Conservation (phyloP, 2,329 filamentous ascomycete genomes). For the Neocucurbitaria cava region DNA sequence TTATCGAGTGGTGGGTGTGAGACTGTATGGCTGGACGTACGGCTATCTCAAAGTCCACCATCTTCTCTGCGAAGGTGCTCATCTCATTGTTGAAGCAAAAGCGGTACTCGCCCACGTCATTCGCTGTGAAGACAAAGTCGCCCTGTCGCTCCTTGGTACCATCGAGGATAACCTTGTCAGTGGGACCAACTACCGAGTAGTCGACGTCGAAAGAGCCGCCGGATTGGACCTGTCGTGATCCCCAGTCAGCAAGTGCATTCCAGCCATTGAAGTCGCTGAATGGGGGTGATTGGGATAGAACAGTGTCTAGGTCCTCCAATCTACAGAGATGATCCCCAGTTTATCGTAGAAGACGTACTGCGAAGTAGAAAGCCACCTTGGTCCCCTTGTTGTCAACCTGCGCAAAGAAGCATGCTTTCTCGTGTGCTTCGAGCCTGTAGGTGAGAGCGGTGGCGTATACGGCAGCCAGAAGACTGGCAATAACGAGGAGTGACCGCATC, state of each 20-base stretch:
- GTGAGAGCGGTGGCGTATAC: conserved; percentile 90
- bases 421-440: conserved; percentile 87
- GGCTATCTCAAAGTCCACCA: conserved; percentile 96
- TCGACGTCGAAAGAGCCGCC: conserved; percentile 98
- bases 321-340: background rate
- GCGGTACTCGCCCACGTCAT: conserved; percentile 84
- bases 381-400: conserved; percentile 76
- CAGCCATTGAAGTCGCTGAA: background rate
- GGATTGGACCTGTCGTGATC: conserved; percentile 79
- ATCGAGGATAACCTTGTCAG: conserved; percentile 79
- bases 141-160: conserved; percentile 93
- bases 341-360: conserved; percentile 63
- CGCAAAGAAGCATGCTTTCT: conserved; percentile 95
- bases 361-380: conserved; percentile 99
- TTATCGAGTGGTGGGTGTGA: background rate
- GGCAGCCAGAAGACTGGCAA: conserved; percentile 67
- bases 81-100: conserved; percentile 99
- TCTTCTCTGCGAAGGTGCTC: conserved; percentile 97
- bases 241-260: background rate
- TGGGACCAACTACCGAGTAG: conserved; percentile 84
- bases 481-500: conserved; percentile 44
- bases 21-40: conserved; percentile 59
- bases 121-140: conserved; percentile 96
- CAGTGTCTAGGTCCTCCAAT: background rate
- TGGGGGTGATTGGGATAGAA: background rate